Base-by-base conservation (phyloP, 495 filamentous ascomycete genomes). In the Trichoderma orchidacearum region DNA sequence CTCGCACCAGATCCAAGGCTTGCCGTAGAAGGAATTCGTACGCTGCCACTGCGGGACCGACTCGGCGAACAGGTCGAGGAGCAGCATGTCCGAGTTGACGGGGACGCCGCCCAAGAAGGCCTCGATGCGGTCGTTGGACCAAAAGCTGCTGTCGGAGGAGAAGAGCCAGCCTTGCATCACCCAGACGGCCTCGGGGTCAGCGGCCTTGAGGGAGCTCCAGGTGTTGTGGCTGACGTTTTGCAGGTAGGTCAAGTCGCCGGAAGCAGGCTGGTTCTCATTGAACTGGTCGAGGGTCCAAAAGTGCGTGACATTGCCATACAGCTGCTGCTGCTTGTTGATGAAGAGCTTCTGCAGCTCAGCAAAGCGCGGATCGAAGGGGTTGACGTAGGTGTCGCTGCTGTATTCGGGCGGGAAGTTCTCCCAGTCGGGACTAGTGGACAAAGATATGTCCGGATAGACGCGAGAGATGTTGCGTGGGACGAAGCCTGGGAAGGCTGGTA, bases 161-260 rank as follows among this genome's bases (percentile, higher is more conserved):
- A 80, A 80, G 1, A 77, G 63, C 77, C 77, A 80, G 27, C 75
- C 77, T 59, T 80, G 77, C 74, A 80, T 77, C 51, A 79, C 59
- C 77, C 77, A 80, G 6, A 77, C 65, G 1, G 76, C 76, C 7
- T 70, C 60, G 1, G 76, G 69, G 56, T 77, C 73, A 0, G 70
- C 77, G 7, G 70, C 58, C 58, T 79, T 79, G 32, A 80, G 61
- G 41, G 68, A 70, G 15, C 63, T 57, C 66, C 66, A 71, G 0
- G 77, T 80, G 50, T 69, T 71, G n/a, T 59, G 57, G 12, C 73
- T 77, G 28, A 78, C 65, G 55, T 74, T 78, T 18, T 61, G 64
- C 13, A 80, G 65, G 57, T 79, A 78, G 13, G 59, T 66, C 6
- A 72, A 30, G 51, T 78, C 72, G 11, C 74, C 73, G 1, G 75